A percentile compares a stretch with the other conserved stretches of the same genome.
These are phyloP conservation scores for Isoetes engelmannii DNA, from an alignment of 83 land plant species.

Conservation along the genomic window DNA sequence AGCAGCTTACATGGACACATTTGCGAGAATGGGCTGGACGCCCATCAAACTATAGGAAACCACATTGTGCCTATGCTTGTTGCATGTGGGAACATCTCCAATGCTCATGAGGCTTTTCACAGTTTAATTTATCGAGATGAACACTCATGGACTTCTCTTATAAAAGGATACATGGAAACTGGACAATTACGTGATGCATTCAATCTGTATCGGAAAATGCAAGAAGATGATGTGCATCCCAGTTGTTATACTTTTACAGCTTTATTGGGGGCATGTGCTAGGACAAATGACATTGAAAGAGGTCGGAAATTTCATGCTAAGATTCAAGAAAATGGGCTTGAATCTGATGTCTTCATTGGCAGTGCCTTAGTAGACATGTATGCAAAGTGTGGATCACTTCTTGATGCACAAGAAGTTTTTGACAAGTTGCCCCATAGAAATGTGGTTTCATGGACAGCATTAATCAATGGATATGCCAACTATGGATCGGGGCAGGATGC, in stretches of 20 bases:
- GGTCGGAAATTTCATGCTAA: no score
- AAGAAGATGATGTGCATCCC: constrained; percentile 18
- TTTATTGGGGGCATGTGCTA: no score
- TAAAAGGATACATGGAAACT: constrained; percentile 43
- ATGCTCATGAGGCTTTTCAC: constrained; percentile 47
- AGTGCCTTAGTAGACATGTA: no score
- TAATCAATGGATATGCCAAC: no score
- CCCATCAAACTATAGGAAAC: constrained; percentile 33
- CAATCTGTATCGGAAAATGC: constrained; percentile 36
- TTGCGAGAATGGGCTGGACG: constrained; percentile 40
- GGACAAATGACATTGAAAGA: no score
- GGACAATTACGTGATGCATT: constrained; percentile 38
- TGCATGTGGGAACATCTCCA: constrained; percentile 27
- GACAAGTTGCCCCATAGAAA: no score
- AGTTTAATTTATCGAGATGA: constrained; percentile 20
- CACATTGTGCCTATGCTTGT: constrained; percentile 48
- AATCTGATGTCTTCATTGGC: no score
- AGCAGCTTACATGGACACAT: constrained; percentile 31
- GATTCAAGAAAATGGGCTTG: no score
- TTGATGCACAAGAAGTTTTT: no score
- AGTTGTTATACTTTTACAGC: constrained; percentile 42
- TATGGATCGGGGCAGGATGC: no score
- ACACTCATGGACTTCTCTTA: constrained; percentile 56
- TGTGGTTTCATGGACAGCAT: no score
- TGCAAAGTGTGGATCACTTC: no score